A percentile compares a stretch with the other conserved stretches of the same genome.
Conservation (phyloP, 306 rosid genomes). For the Vigna unguiculata region DNA sequence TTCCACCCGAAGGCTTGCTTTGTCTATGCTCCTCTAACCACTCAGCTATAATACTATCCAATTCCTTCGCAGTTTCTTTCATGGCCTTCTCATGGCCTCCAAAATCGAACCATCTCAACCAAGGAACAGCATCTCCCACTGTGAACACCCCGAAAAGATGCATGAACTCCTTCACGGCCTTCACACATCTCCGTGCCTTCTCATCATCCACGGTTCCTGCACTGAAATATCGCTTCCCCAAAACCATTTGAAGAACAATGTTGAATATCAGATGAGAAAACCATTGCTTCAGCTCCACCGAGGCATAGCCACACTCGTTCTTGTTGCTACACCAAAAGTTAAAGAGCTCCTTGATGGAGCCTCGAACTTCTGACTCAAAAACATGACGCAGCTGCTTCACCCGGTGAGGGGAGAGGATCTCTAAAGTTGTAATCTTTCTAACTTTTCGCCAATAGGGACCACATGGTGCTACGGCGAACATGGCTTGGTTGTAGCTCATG, state of each 20-base stretch:
- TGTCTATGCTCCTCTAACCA: slow-evolving; percentile 37
- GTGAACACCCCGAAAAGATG: slow-evolving; percentile 1
- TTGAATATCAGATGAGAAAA: background rate
- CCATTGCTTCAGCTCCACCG: slow-evolving; percentile 35
- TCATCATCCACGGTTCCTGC: fast-evolving
- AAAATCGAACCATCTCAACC: slow-evolving; percentile 38
- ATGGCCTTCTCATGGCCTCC: slow-evolving; percentile 46
- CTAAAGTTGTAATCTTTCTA: background rate
- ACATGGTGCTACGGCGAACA: slow-evolving; percentile 25
- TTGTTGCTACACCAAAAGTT: background rate
- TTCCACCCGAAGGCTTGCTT: too few relatives aligned
- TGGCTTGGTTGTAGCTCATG: slow-evolving; percentile 24
- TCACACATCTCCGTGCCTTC: background rate
- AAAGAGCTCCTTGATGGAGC: slow-evolving; percentile 13
- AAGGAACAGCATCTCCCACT: slow-evolving; percentile 40
- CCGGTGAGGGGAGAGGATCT: slow-evolving; percentile 26
- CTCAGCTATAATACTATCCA: slow-evolving; percentile 9
- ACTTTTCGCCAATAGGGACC: slow-evolving; percentile 44
- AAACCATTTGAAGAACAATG: slow-evolving; percentile 4
- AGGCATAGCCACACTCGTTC: background rate
- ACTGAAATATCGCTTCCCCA: slow-evolving; percentile 19
- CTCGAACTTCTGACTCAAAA: slow-evolving; percentile 2
- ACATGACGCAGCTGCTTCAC: background rate
- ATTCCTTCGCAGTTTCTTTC: slow-evolving; percentile 28
- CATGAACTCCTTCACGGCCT: background rate